Evolutionary conservation across 139 green algal species (phyloP).

Genomic region (Penium margaritaceum): DNA sequence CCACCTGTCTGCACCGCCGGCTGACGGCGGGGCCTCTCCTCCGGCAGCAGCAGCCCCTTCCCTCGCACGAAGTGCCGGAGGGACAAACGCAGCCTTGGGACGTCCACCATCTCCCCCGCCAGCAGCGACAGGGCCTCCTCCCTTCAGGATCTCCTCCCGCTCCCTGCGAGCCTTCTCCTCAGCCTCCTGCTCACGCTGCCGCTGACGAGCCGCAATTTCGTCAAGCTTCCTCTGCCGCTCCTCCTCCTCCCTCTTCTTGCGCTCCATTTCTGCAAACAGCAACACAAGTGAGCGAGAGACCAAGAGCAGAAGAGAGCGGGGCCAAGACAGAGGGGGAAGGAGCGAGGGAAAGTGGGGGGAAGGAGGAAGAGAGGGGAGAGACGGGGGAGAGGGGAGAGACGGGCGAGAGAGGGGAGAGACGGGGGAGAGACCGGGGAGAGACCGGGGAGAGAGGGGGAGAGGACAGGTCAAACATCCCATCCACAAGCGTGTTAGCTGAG

Average conservation of each 20-base stretch:
- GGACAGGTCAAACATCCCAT: background rate
- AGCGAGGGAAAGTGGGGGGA: background rate
- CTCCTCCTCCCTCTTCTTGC: constrained; percentile 48
- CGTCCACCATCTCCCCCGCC: background rate
- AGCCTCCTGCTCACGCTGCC: constrained; percentile 31
- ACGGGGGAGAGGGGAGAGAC: background rate
- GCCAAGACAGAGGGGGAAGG: background rate
- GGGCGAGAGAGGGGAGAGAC: background rate
- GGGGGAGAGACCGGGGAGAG: background rate
- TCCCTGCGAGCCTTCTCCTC: constrained; percentile 30
- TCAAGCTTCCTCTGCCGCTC: constrained; percentile 42
- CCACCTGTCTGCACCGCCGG: background rate
- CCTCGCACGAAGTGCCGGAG: background rate
- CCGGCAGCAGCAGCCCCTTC: background rate
- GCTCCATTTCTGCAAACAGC: constrained; percentile 47
- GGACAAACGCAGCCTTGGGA: background rate
- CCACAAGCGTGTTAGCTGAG: too few relatives aligned
- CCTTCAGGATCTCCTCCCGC: constrained; percentile 5
- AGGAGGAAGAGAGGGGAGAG: background rate
- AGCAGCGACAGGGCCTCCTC: background rate
- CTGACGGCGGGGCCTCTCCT: background rate
- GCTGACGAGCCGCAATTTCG: constrained; percentile 48
- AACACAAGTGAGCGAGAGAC: too few relatives aligned
- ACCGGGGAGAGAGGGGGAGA: background rate
- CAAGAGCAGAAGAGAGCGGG: too few relatives aligned